Conservation (phyloP, 805 yeast genomes). For the Nakazawaea populi region DNA sequence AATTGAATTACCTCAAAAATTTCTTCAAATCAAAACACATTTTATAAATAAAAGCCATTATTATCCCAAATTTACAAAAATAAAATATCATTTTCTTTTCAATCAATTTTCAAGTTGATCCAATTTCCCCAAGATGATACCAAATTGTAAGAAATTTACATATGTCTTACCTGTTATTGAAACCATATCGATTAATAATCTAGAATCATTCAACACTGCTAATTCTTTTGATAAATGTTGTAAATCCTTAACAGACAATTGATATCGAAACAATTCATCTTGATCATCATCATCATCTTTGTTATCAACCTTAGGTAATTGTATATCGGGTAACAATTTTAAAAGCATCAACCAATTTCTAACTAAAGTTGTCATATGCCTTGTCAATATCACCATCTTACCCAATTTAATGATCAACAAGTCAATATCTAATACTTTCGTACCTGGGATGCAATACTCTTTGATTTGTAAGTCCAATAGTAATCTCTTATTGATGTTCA, state of each 20-base stretch:
- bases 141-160: constrained; percentile 40
- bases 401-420: neutral
- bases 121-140: constrained; percentile 39
- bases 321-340: neutral
- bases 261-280: neutral
- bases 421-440: constrained; percentile 9
- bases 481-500: neutral
- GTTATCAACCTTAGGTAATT: neutral
- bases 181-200: neutral
- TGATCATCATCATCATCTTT: neutral
- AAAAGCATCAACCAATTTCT: constrained; percentile 2
- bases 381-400: neutral
- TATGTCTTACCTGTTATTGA: constrained; percentile 13
- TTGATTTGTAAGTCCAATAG: neutral
- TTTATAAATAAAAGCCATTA: constrained; percentile 29
- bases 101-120: neutral
- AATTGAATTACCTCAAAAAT: constrained; percentile 83
- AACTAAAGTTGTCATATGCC: neutral
- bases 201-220: neutral
- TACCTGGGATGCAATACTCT: constrained; percentile 2
- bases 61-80: too few species aligned
- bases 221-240: neutral
- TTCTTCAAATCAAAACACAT: constrained; percentile 87
- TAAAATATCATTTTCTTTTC: neutral
- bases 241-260: neutral